Base-by-base conservation (phyloP, 352 stramenopile species). In the Phytophthora hybrid region DNA sequence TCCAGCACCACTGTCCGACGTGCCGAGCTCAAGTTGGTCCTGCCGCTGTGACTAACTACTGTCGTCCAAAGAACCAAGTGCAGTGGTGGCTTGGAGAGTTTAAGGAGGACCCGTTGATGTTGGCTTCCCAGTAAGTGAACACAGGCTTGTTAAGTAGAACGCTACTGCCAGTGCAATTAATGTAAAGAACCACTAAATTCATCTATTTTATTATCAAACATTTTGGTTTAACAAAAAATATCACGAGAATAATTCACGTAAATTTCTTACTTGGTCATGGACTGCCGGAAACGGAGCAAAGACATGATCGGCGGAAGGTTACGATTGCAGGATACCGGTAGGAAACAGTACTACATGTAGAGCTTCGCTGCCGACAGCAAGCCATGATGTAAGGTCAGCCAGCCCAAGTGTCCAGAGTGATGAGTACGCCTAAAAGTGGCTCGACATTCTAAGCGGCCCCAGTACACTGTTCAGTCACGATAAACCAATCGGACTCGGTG, bases 51-150 rank as follows among this genome's bases (percentile, higher is more conserved):
- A 87, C 76, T 5, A 87, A 82, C 62, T 85, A 77, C 67, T 89
- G 80, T 62, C 51, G 79, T 18, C 76, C 82, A 3, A 89, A 88
- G 73, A 77, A 80, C 63, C 69, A 81, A 54, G 73, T 82, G n/a
- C 82, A 89, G 67, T 91, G 82, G 84, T 91, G 84, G 84, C 69
- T 91, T 37, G 77, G 70, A 5, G 76, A 83, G 19, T 89, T 89
- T 44, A 81, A 85, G 39, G 71, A 86, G 46, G 69, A 87, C 47
- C 80, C 76, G 11, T 63, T 90, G 39, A 63, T 18, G 21, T 60
- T 62, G 16, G 49, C 53, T 46, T 21, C 53, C 44, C 66, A 66
- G 59, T 74, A 73, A 55, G 53, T 19, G 39, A 46, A 58, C 41
- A 26, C 16, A 58, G 26, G 18, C 10, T 39, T 60, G 41, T 10